These are phyloP conservation scores for Ochetophila trinervis DNA, from an alignment of 306 rosid genomes.

Conservation along the genomic window DNA sequence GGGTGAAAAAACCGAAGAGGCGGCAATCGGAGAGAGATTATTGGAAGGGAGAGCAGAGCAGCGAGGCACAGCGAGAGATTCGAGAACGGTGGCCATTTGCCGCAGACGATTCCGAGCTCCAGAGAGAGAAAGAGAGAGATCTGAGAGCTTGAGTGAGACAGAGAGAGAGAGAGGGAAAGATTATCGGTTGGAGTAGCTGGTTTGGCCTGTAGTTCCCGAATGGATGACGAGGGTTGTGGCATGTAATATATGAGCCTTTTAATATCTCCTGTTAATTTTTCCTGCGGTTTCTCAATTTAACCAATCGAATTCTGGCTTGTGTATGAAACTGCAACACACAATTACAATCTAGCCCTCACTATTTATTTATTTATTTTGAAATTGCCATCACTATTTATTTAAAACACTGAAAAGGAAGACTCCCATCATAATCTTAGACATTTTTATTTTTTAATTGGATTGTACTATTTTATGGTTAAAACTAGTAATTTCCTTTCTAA, in stretches of 20 bases:
- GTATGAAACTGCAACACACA: too few species aligned
- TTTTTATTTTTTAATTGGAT: too few species aligned
- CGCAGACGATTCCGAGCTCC: slow-evolving; percentile 45
- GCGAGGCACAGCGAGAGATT: slow-evolving; percentile 53
- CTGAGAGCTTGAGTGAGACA: neutral
- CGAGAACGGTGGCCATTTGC: slow-evolving; percentile 68
- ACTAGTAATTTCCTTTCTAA: too few species aligned
- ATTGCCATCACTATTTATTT: too few species aligned
- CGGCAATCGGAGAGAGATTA: slow-evolving; percentile 29
- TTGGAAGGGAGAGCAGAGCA: slow-evolving; percentile 36
- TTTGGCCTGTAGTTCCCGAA: neutral
- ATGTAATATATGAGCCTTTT: neutral
- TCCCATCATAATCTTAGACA: too few species aligned
- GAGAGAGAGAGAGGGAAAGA: slow-evolving; percentile 1
- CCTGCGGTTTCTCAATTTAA: too few species aligned
- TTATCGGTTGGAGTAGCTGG: slow-evolving; percentile 5
- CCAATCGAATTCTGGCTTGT: too few species aligned
- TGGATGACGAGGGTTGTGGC: neutral
- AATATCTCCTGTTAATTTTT: too few species aligned
- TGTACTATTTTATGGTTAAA: too few species aligned
- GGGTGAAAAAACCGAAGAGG: slow-evolving; percentile 40
- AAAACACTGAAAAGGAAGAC: too few species aligned
- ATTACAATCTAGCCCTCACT: too few species aligned
- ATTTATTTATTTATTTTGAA: too few species aligned
- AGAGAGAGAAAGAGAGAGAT: slow-evolving; percentile 6